Base-by-base conservation (phyloP, 495 filamentous ascomycete species). In the Chaetomium fimeti region DNA sequence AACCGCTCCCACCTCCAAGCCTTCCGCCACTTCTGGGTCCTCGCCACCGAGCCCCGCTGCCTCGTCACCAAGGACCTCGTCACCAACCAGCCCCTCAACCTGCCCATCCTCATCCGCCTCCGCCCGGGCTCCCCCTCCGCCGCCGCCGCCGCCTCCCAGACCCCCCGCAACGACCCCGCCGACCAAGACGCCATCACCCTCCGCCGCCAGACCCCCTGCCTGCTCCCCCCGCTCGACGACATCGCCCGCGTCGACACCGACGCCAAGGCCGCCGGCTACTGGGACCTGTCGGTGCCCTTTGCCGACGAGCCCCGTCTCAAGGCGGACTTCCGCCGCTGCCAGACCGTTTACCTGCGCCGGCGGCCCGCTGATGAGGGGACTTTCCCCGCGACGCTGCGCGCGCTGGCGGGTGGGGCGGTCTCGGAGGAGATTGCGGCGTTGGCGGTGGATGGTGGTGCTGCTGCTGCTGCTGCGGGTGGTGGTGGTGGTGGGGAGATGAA, bases 11-110 rank as follows among this genome's bases (percentile, higher is more conserved):
- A 99, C 66, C 82, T 98, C 4, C 94, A 99, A 81, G 94, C 94
- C 8, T 96, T 98, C 81, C 88, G 95, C 2, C 94, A 99, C 75
- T 87, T 99, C 71, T 99, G 94, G 94, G 92, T 96, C 16, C 82
- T 99, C 12, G 94, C 95, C 7, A 88, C 91, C 8, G 94, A 98
- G 65, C 85, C 91, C 0, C 87, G 94, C 56, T 98, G 94, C 72
- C 82, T 98, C 5, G 83, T 99, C 5, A 83, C 89, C 9, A 88
- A 91, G 52, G 93, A 98, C 66, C 84, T 93, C 9, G 89, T 91
- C 61, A 93, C 90, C 0, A 83, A 89, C 60, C 87, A 88, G 13
- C 91, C 93, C 1, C 83, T 93, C 58, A 83, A 85, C 40, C 80
- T 93, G 22, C 89, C 91, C 0, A 82, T 99, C 65, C 66, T 72